These are phyloP conservation scores for Penicillium ucsense DNA, from an alignment of 495 filamentous ascomycete species.

Conservation along the genomic window DNA sequence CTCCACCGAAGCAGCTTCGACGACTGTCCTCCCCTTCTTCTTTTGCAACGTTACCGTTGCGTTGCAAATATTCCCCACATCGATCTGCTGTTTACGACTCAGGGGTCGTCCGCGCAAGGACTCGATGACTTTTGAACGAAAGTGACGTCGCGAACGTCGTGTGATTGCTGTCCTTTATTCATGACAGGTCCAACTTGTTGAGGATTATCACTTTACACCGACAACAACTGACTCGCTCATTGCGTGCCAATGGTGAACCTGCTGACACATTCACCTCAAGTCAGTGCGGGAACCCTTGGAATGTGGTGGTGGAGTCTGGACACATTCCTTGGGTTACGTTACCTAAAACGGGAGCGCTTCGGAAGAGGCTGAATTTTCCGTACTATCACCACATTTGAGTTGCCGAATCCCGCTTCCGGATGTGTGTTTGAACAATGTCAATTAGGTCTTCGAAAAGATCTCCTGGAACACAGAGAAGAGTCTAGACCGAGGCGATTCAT, in stretches of 20 bases:
- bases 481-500: conserved; percentile 3
- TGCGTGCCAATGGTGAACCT: too few species aligned
- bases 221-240: too few species aligned
- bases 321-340: not conserved
- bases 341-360: conserved; percentile 5
- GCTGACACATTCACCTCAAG: too few species aligned
- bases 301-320: too few species aligned
- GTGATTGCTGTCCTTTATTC: too few species aligned
- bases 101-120: not conserved
- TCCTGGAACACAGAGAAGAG: not conserved
- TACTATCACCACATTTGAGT: not conserved
- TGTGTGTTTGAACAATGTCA: conserved; percentile 3
- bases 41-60: conserved; percentile 20
- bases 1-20: conserved; percentile 11
- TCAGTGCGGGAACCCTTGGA: too few species aligned
- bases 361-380: not conserved
- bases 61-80: conserved; percentile 2
- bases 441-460: not conserved
- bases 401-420: conserved; percentile 17
- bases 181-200: too few species aligned
- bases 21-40: conserved; percentile 8
- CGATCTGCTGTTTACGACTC: not conserved
- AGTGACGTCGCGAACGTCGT: not conserved
- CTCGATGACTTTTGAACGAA: not conserved
- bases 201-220: too few species aligned